Base-by-base conservation (phyloP, 495 filamentous ascomycete genomes). In the Penicillium desertorum region DNA sequence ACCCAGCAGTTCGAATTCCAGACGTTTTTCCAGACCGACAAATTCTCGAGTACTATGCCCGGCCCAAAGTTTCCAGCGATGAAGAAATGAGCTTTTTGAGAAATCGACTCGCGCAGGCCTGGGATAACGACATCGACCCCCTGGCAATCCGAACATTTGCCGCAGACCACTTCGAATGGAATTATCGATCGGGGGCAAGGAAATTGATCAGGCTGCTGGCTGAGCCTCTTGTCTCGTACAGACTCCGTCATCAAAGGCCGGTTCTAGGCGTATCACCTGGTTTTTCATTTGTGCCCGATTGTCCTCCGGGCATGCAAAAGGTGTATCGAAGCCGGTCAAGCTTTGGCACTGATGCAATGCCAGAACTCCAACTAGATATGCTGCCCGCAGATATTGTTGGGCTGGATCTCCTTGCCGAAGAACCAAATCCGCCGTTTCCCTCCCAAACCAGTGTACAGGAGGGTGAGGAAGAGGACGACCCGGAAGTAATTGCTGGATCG, bases 121-220 rank as follows among this genome's bases (percentile, higher is more conserved):
- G 88, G 84, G 83, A 88, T 54, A 71, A 70, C 20, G 71, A 81
- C 0, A 79, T 96, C 34, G 85, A 97, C 58, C 75, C 89, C 17
- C 51, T 74, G 16, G 85, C 83, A 0, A 73, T 98, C 22, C 77
- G 94, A 20, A 73, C 73, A 20, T 96, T 94, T 67, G 82, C 88
- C 10, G 78, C 82, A 1, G 84, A 93, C 45, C 83, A 87, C 0
- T 97, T 98, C 55, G 89, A 93, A 51, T 98, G 94, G 94, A 83
- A 76, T 3, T 86, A 85, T 61, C 80, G 81, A 30, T 80, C 77
- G 41, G 95, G 93, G 0, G 92, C 93, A 4, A 83, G 86, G 56
- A 96, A 96, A 62, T 88, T 95, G 51, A 88, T 96, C 44, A 81
- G 86, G 27, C 86, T 88, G 37, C 71, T 98, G 25, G 90, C 92